These are phyloP conservation scores for Primulina tabacum DNA, from an alignment of 257 asterid genomes.

Conservation along the genomic window DNA sequence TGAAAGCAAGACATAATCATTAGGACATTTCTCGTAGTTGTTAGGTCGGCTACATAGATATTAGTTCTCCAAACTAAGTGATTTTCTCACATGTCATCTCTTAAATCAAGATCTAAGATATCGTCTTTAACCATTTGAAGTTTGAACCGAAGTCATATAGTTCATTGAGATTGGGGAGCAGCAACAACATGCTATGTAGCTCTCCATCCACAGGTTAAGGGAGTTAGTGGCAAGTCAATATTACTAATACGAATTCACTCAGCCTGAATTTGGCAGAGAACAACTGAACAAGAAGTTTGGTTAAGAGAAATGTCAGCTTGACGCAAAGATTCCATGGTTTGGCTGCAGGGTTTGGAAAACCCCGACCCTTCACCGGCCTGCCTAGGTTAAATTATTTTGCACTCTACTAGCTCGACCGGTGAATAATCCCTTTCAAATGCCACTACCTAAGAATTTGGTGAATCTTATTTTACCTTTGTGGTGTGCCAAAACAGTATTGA, in stretches of 20 bases:
- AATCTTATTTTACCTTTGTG: too few relatives aligned
- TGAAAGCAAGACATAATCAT: not conserved
- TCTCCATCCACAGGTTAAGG: slow-evolving; percentile 59
- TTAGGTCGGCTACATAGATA: too few relatives aligned
- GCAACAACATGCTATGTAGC: slow-evolving; percentile 75
- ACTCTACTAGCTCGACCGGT: too few relatives aligned
- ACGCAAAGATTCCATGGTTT: not conserved
- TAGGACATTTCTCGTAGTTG: too few relatives aligned
- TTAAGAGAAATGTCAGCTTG: not conserved
- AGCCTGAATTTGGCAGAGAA: slow-evolving; percentile 48
- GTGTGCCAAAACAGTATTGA: too few relatives aligned
- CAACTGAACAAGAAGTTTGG: not conserved
- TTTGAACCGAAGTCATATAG: slow-evolving; percentile 4
- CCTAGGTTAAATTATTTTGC: not conserved
- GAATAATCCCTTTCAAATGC: not conserved
- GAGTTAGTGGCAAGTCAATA: slow-evolving; percentile 64
- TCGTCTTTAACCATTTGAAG: too few relatives aligned
- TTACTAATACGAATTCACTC: slow-evolving; percentile 31
- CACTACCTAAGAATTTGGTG: not conserved
- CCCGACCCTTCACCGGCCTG: too few relatives aligned
- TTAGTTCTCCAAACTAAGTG: too few relatives aligned
- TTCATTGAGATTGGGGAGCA: slow-evolving; percentile 41
- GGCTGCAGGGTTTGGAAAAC: too few relatives aligned
- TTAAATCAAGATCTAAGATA: too few relatives aligned
- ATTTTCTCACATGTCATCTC: too few relatives aligned